These are phyloP conservation scores for Amphichorda felina DNA, from an alignment of 2,329 filamentous ascomycete species.

Conservation along the genomic window DNA sequence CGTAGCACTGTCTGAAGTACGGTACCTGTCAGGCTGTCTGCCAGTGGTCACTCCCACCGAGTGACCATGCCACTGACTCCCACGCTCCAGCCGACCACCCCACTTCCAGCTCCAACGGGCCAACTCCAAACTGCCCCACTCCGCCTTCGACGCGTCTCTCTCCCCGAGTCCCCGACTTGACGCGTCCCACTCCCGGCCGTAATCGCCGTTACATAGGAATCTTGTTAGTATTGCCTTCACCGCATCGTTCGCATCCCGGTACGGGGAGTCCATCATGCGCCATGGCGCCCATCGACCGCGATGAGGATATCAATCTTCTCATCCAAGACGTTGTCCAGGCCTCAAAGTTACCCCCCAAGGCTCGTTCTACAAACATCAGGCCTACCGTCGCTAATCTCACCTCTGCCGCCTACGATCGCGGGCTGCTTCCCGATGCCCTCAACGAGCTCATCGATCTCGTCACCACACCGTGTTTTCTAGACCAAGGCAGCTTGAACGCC, in stretches of 20 bases:
- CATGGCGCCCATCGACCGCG: constrained; percentile 13
- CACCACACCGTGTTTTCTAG: constrained; percentile 54
- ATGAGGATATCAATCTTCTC: constrained; percentile 20
- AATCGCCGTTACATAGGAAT: background rate
- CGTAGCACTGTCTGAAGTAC: no score
- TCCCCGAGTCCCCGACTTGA: background rate
- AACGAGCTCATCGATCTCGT: constrained; percentile 54
- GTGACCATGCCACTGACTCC: no score
- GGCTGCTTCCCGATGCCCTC: constrained; percentile 50
- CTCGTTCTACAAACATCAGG: constrained; percentile 50
- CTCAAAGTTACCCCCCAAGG: constrained; percentile 51
- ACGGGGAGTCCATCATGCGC: constrained; percentile 2
- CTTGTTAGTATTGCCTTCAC: background rate
- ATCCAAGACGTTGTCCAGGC: constrained; percentile 25
- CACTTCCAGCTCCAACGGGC: no score
- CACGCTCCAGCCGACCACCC: no score
- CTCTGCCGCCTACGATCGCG: constrained; percentile 53
- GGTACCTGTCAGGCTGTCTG: no score
- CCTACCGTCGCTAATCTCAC: constrained; percentile 51
- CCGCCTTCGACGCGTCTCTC: constrained; percentile 1
- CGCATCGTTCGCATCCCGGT: no score
- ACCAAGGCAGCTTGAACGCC: constrained; percentile 60
- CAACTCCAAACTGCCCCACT: background rate
- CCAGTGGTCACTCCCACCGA: no score
- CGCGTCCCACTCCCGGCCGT: constrained; percentile 1